Conservation (phyloP, 2,329 filamentous ascomycete species). For the Emergomyces orientalis region DNA sequence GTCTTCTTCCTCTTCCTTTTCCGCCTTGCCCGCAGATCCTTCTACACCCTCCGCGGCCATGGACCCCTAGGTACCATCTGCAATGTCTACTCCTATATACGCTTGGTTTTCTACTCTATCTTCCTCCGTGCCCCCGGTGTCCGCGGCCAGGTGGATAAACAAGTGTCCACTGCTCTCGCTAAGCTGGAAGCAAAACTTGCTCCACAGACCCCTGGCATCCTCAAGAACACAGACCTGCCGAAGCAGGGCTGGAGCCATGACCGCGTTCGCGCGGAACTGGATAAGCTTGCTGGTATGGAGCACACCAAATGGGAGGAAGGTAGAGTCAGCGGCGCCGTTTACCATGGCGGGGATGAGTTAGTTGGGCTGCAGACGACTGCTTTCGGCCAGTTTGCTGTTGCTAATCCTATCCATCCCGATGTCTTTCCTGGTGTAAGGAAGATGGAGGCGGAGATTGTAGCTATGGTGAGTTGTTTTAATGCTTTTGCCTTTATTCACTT, state of each 20-base stretch:
- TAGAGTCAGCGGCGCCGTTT: slow-evolving; percentile 86
- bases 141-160: slow-evolving; percentile 71
- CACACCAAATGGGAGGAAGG: slow-evolving; percentile 97
- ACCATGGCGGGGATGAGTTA: slow-evolving; percentile 80
- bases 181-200: slow-evolving; percentile 81
- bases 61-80: slow-evolving; percentile 70
- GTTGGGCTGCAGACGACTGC: slow-evolving; percentile 82
- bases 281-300: slow-evolving; percentile 71
- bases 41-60: slow-evolving; percentile 80
- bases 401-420: slow-evolving; percentile 95
- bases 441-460: slow-evolving; percentile 97
- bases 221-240: slow-evolving; percentile 66
- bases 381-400: slow-evolving; percentile 86
- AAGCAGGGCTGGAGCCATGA: slow-evolving; percentile 76
- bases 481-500: background rate
- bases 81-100: slow-evolving; percentile 62
- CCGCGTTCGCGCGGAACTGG: slow-evolving; percentile 68
- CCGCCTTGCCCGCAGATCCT: slow-evolving; percentile 68
- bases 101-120: slow-evolving; percentile 68
- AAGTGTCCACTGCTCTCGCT: slow-evolving; percentile 67
- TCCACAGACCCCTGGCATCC: slow-evolving; percentile 58
- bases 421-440: slow-evolving; percentile 96
- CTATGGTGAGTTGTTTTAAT: slow-evolving; percentile 58
- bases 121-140: slow-evolving; percentile 84
- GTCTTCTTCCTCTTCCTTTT: slow-evolving; percentile 83